A percentile compares a stretch with the other conserved stretches of the same genome.
Evolutionary conservation across 2,329 filamentous ascomycete genomes (phyloP).

Genomic region (Hortaea werneckii): DNA sequence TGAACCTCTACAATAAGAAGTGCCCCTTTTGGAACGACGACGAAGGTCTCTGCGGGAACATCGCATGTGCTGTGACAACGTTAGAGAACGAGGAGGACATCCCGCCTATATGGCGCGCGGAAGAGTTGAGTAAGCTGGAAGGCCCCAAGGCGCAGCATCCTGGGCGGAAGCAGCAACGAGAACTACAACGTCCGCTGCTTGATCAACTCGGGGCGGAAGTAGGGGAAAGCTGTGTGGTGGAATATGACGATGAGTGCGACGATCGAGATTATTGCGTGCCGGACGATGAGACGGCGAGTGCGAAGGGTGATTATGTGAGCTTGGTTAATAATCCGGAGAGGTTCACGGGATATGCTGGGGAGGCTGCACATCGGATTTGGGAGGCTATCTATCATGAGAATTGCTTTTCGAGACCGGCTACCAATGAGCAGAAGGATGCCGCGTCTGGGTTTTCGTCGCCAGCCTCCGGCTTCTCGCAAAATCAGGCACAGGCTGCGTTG

Average conservation of each 20-base stretch:
- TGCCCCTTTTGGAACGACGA: slow-evolving; percentile 96
- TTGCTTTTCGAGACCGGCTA: slow-evolving; percentile 57
- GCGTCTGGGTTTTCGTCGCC: slow-evolving; percentile 14
- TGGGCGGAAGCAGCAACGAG: slow-evolving; percentile 59
- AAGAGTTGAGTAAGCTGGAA: slow-evolving; percentile 83
- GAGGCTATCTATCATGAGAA: slow-evolving; percentile 95
- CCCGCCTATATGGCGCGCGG: slow-evolving; percentile 79
- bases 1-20: slow-evolving; percentile 88
- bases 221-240: slow-evolving; percentile 90
- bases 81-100: slow-evolving; percentile 93
- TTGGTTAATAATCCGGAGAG: slow-evolving; percentile 86
- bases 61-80: slow-evolving; percentile 90
- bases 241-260: slow-evolving; percentile 96
- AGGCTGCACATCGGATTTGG: slow-evolving; percentile 83
- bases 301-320: slow-evolving; percentile 93
- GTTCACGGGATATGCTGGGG: slow-evolving; percentile 86
- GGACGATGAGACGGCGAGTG: slow-evolving; percentile 77
- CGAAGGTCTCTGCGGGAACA: slow-evolving; percentile 90
- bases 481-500: slow-evolving; percentile 45
- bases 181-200: slow-evolving; percentile 64
- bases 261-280: slow-evolving; percentile 93
- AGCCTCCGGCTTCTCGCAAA: slow-evolving; percentile 29
- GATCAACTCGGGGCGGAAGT: slow-evolving; percentile 77
- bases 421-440: slow-evolving; percentile 16
- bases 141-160: slow-evolving; percentile 88